phyloP scores from a whole-genome alignment of 768 basidiomycete genomes.

The Daedaleopsis sinensis region DNA sequence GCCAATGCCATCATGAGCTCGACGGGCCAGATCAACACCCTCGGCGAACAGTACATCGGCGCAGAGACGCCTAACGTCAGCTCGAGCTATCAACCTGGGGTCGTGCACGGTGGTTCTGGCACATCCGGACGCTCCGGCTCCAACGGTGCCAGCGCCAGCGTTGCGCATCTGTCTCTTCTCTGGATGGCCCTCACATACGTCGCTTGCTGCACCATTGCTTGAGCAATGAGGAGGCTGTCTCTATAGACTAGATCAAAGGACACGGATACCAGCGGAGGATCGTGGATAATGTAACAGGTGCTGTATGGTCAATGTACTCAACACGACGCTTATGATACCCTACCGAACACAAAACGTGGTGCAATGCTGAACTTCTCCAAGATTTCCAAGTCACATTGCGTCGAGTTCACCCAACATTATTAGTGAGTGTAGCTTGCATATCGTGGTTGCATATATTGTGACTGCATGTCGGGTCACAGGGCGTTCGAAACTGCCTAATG shows the following conservation, averaged over 20 bases:
- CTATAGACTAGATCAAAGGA: not conserved
- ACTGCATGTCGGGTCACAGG: too few relatives aligned
- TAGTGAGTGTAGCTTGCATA: too few relatives aligned
- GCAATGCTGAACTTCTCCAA: too few relatives aligned
- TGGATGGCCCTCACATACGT: not conserved
- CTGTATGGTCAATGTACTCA: not conserved
- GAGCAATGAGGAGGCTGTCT: not conserved
- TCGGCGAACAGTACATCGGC: slow-evolving; percentile 53
- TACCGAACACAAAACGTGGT: too few relatives aligned
- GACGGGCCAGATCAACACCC: slow-evolving; percentile 46
- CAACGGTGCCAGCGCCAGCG: not conserved
- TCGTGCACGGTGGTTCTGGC: slow-evolving; percentile 27
- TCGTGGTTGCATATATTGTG: too few relatives aligned
- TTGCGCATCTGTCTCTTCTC: not conserved
- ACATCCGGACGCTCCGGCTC: not conserved
- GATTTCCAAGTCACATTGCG: too few relatives aligned
- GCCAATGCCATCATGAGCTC: slow-evolving; percentile 47
- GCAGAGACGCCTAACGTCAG: slow-evolving; percentile 24
- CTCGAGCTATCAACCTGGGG: slow-evolving; percentile 24
- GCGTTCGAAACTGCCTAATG: not conserved
- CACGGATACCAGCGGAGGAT: not conserved
- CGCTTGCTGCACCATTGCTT: not conserved
- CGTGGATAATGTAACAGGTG: not conserved
- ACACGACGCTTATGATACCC: not conserved
- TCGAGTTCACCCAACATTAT: too few relatives aligned